Evolutionary conservation across 2,329 filamentous ascomycete species (phyloP).

Genomic region (Sporothrix pallida): DNA sequence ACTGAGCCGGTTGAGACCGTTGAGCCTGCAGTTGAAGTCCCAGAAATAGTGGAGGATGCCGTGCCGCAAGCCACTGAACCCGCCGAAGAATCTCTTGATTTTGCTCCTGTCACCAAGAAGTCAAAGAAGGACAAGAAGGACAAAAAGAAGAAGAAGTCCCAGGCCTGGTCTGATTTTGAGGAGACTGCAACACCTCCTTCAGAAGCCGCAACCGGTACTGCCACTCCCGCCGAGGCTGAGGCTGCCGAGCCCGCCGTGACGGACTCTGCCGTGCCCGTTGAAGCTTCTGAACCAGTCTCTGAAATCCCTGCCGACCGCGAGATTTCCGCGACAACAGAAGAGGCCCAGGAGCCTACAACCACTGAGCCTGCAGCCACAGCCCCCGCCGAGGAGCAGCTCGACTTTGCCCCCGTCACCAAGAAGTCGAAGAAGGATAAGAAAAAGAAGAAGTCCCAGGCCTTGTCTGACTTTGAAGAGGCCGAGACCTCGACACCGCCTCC

Average conservation of each 20-base stretch:
- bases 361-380: not conserved
- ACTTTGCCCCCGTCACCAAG: slow-evolving; percentile 1
- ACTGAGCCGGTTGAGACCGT: not conserved
- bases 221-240: not conserved
- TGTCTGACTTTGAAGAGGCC: not conserved
- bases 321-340: not conserved
- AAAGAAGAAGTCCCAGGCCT: slow-evolving; percentile 20
- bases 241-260: not conserved
- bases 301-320: not conserved
- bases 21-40: not conserved
- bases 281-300: not conserved
- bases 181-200: not conserved
- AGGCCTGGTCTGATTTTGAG: slow-evolving; percentile 21
- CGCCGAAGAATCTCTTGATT: not conserved
- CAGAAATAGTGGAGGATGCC: not conserved
- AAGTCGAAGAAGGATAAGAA: slow-evolving; percentile 14
- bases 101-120: slow-evolving; percentile 6
- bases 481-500: not conserved
- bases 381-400: not conserved
- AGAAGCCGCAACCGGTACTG: not conserved
- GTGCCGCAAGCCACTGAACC: not conserved
- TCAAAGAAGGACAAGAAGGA: slow-evolving; percentile 32
- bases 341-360: not conserved
- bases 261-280: not conserved
- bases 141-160: slow-evolving; percentile 31